A percentile compares a stretch with the other conserved stretches of the same genome.
Conservation (phyloP, 1,139 yeast genomes). For the Lodderomyces theae region DNA sequence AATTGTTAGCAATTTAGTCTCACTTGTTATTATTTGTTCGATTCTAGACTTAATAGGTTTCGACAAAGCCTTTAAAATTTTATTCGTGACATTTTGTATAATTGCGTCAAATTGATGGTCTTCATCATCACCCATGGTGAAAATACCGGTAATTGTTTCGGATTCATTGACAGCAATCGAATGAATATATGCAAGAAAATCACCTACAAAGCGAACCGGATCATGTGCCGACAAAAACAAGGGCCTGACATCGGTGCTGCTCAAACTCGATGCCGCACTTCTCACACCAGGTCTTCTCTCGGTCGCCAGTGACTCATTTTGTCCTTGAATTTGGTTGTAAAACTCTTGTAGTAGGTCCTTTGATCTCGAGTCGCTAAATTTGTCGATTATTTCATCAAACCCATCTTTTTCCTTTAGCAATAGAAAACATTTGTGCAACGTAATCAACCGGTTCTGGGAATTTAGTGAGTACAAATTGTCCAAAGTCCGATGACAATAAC, state of each 20-base stretch:
- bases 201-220: conserved; percentile 80
- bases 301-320: conserved; percentile 8
- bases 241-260: conserved; percentile 38
- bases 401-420: conserved; percentile 40
- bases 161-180: conserved; percentile 85
- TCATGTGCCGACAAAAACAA: conserved; percentile 72
- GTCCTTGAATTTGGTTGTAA: conserved; percentile 44
- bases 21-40: conserved; percentile 68
- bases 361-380: conserved; percentile 55
- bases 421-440: conserved; percentile 34
- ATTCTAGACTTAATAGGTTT: conserved; percentile 47
- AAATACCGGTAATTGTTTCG: conserved; percentile 60
- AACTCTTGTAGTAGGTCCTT: conserved; percentile 59
- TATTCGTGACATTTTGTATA: conserved; percentile 33
- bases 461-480: conserved; percentile 35
- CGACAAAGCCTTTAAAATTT: conserved; percentile 33
- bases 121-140: conserved; percentile 21
- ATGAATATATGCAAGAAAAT: conserved; percentile 85
- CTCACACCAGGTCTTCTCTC: conserved; percentile 7
- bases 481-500: conserved; percentile 35
- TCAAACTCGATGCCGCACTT: conserved; percentile 11
- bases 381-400: conserved; percentile 47
- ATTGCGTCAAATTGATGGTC: conserved; percentile 22
- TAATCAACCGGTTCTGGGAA: conserved; percentile 24
- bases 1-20: conserved; percentile 53